Evolutionary conservation across 108 stramenopile species (phyloP), one percentile per base, ranked within the genome.

Genomic region (Nitzschia sp.): DNA sequence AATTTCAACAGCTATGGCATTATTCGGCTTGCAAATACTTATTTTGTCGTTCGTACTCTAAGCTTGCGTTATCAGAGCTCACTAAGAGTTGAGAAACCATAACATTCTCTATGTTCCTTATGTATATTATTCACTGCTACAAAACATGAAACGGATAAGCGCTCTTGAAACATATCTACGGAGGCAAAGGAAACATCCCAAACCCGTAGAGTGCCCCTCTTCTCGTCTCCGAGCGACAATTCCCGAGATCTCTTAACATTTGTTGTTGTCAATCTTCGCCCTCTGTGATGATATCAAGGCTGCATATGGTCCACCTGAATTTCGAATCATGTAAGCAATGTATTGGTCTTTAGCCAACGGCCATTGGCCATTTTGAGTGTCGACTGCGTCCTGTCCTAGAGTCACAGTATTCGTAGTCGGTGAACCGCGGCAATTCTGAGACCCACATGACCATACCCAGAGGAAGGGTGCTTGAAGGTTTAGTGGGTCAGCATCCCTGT

Each of bases 401-500:
- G 57, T n/a, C 15, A 77, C 45, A 8, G 55, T 42, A 2, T 59
- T 35, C 1, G 29, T 13, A 2, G 25, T 13, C 6, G 38, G 26
- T 4, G 38, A 24, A 2, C 62, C 70, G n/a, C 57, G 4, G 32
- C 77, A 78, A 49, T 45, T 67, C 55, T 64, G 70, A 18, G 65
- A 66, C 3, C 77, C 77, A 63, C 77, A 78, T 0, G 65, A 46
- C 70, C 65, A 71, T 36, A 59, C 25, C 77, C 77, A 78, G 17
- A 71, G 24, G 4, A 31, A 18, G 23, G 70, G 61, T 13, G 64
- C 34, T 4, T 17, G 46, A 5, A 78, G 65, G 31, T 54, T 34
- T 11, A 23, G 46, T 0, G 59, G 27, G 46, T 78, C 59, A 1
- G 54, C 54, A 35, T 46, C 57, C 33, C 23, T 36, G 28, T 71